Base-by-base conservation (phyloP, 208 protist species). In the Trypanosoma melophagium region DNA sequence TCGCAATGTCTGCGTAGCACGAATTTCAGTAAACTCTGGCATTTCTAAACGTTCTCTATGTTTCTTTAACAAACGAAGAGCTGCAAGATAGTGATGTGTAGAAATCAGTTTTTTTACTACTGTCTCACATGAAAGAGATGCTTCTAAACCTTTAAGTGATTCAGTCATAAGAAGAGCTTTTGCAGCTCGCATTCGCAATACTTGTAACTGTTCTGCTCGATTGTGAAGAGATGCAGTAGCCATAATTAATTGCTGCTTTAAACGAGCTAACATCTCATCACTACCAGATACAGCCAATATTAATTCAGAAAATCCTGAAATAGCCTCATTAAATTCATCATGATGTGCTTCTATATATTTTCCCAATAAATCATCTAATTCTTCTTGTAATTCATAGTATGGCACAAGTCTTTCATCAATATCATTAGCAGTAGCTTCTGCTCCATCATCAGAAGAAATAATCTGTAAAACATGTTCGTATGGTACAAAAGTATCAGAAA, bases 291-390 rank as follows among this genome's bases (percentile, higher is more conserved):
- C 84, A 9, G 87, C 80, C 28, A 96, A 77, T 28, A 96, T 81
- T 81, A 96, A 87, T 63, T 93, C 81, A 12, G 85, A 92, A 62
- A 94, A 96, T 57, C 90, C 72, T 16, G 70, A 40, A 55, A 93
- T 90, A 66, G 85, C 77, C 22, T 74, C 77, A 70, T 89, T 96
- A 73, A 96, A 96, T 65, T 92, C 84, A 9, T 84, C 77, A 54
- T 92, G 77, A 65, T 96, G 90, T 24, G 62, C 62, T 22, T 92
- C 80, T 54, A 96, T 91, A 80, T 96, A 93, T 59, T 75, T 60
- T 22, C 64, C 74, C 7, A 96, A 74, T 22, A 87, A 57, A 45
- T 68, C 66, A 59, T 92, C 80, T 50, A 93, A 80, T 22, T 91
- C 82, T 31, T 65, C 72, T 59, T 87, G 76, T 21, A 96, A 66